phyloP scores from a whole-genome alignment of 306 rosid species.

The Gastrolobium villosum region DNA sequence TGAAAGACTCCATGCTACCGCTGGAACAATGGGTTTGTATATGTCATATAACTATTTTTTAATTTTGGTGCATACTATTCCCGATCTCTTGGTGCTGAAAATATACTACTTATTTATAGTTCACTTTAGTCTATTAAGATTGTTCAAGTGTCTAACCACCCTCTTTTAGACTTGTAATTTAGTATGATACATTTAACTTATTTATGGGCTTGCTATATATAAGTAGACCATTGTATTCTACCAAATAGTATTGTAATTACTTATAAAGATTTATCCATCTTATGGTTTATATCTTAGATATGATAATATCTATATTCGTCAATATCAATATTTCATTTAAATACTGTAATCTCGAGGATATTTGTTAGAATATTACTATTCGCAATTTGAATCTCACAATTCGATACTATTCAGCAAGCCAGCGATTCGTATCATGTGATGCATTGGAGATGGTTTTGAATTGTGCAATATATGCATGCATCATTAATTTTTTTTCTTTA shows the following conservation, averaged over 20 bases:
- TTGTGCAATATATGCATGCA: no score
- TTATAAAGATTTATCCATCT: background rate
- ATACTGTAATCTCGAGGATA: no score
- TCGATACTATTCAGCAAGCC: no score
- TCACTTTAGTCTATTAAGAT: constrained; percentile 22
- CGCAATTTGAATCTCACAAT: no score
- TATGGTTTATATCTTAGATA: constrained; percentile 30
- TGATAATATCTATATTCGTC: background rate
- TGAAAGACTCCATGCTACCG: constrained; percentile 91
- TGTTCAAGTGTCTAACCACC: constrained; percentile 23
- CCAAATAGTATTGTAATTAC: constrained; percentile 10
- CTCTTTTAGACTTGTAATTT: constrained; percentile 22
- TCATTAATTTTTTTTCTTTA: no score
- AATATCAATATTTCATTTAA: constrained; percentile 32
- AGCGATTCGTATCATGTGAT: no score
- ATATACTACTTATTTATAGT: constrained; percentile 15
- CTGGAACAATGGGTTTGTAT: constrained; percentile 98
- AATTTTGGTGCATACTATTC: constrained; percentile 34
- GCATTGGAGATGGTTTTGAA: no score
- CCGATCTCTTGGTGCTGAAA: constrained; percentile 37
- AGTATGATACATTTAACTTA: constrained; percentile 13
- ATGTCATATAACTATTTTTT: constrained; percentile 41
- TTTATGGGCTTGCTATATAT: constrained; percentile 26
- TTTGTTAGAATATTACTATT: no score
- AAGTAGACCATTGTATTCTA: constrained; percentile 5